These are phyloP conservation scores for Acer yangbiense DNA, from an alignment of 345 rosid species.

Conservation along the genomic window DNA sequence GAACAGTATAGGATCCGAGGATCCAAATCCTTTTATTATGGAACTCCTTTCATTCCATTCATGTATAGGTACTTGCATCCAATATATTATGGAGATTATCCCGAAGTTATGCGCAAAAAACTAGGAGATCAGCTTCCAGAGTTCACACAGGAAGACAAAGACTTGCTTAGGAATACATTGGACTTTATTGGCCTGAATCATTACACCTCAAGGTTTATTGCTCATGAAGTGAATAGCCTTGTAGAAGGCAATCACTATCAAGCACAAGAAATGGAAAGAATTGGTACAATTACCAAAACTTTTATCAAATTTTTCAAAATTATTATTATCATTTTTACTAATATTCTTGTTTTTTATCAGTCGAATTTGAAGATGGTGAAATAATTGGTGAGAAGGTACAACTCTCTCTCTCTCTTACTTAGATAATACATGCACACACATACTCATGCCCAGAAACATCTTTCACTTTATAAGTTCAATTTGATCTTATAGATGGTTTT, in stretches of 20 bases:
- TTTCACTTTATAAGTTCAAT: not conserved
- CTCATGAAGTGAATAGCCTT: slow-evolving; percentile 44
- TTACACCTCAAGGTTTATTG: slow-evolving; percentile 77
- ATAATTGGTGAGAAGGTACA: slow-evolving; percentile 77
- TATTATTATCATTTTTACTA: slow-evolving; percentile 9
- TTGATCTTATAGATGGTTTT: not conserved
- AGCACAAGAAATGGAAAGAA: slow-evolving; percentile 64
- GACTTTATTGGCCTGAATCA: slow-evolving; percentile 92
- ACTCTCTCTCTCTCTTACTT: slow-evolving; percentile 5
- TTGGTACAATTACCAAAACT: slow-evolving; percentile 42
- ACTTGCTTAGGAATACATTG: slow-evolving; percentile 54
- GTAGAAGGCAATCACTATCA: slow-evolving; percentile 55
- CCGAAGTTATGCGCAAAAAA: slow-evolving; percentile 63
- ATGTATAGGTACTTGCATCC: slow-evolving; percentile 75
- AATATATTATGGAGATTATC: slow-evolving; percentile 79
- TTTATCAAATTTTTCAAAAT: not conserved
- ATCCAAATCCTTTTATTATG: not conserved
- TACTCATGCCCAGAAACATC: not conserved
- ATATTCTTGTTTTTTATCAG: slow-evolving; percentile 39
- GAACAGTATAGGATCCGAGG: too few relatives aligned
- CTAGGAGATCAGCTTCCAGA: slow-evolving; percentile 71
- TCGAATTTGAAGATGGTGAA: slow-evolving; percentile 75
- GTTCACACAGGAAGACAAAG: slow-evolving; percentile 70
- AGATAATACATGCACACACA: not conserved
- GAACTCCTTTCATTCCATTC: not conserved